These are phyloP conservation scores for Biscogniauxia mediterranea DNA, from an alignment of 2,329 filamentous ascomycete species.

Conservation along the genomic window DNA sequence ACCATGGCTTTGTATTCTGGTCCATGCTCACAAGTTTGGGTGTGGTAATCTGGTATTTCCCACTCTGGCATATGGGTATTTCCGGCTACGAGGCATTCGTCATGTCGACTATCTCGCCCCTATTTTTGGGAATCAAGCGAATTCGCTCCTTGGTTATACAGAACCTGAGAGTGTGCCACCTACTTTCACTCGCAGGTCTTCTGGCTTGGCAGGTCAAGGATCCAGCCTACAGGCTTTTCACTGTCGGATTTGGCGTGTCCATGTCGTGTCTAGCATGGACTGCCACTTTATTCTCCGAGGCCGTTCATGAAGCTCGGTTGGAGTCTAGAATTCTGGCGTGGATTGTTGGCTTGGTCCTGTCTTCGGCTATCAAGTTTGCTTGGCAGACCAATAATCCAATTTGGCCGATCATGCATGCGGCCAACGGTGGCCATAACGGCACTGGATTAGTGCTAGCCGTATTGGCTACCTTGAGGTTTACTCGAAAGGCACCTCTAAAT, in stretches of 20 bases:
- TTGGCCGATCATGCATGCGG: slow-evolving; percentile 89
- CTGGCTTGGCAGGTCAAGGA: slow-evolving; percentile 73
- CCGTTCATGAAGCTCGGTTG: slow-evolving; percentile 69
- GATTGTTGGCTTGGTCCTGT: slow-evolving; percentile 77
- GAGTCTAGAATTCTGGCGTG: slow-evolving; percentile 82
- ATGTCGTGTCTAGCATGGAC: slow-evolving; percentile 83
- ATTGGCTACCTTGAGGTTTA: slow-evolving; percentile 73
- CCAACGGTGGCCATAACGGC: slow-evolving; percentile 91
- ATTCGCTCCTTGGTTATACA: slow-evolving; percentile 66
- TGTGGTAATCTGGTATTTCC: slow-evolving; percentile 94
- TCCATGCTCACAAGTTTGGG: slow-evolving; percentile 87
- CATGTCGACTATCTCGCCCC: slow-evolving; percentile 78
- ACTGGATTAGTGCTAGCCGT: slow-evolving; percentile 74
- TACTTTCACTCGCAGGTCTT: slow-evolving; percentile 76
- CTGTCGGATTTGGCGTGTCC: slow-evolving; percentile 75
- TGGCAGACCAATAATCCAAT: slow-evolving; percentile 94
- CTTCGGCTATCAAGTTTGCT: slow-evolving; percentile 86
- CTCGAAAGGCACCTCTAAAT: slow-evolving; percentile 58
- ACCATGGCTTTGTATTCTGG: slow-evolving; percentile 96
- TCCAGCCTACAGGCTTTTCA: slow-evolving; percentile 74
- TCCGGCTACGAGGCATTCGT: slow-evolving; percentile 92
- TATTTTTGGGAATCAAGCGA: slow-evolving; percentile 69
- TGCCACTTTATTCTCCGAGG: slow-evolving; percentile 76
- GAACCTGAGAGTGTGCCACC: slow-evolving; percentile 69
- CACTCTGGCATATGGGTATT: slow-evolving; percentile 98